A percentile compares a stretch with the other conserved stretches of the same genome.
Conservation (phyloP, 306 rosid genomes). For the Carpinus fangiana region DNA sequence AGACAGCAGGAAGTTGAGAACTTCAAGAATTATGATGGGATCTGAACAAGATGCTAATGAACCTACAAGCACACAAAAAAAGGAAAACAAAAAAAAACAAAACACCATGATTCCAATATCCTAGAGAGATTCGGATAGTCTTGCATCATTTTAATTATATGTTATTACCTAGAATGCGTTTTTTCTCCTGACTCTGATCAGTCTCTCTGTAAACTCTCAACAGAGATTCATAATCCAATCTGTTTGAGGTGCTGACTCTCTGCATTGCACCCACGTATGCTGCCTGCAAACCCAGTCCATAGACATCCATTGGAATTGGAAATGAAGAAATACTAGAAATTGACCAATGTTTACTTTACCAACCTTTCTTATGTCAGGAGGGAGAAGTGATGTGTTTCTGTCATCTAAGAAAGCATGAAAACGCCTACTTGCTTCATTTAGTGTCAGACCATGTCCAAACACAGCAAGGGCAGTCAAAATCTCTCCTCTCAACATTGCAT, state of each 20-base stretch:
- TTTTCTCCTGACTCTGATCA: slow-evolving; percentile 89
- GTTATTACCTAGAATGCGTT: slow-evolving; percentile 73
- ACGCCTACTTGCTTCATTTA: slow-evolving; percentile 77
- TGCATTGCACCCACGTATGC: slow-evolving; percentile 80
- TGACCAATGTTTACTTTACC: slow-evolving; percentile 23
- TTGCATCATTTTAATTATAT: not conserved
- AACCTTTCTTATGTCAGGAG: slow-evolving; percentile 91
- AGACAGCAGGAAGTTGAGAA: slow-evolving; percentile 46
- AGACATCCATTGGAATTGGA: slow-evolving; percentile 26
- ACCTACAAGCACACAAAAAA: slow-evolving; percentile 25
- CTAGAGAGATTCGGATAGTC: not conserved
- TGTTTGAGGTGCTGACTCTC: slow-evolving; percentile 52
- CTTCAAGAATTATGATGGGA: slow-evolving; percentile 46
- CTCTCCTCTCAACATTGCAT: slow-evolving; percentile 96
- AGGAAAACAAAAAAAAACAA: not conserved
- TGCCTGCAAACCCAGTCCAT: slow-evolving; percentile 62
- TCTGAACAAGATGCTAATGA: slow-evolving; percentile 46
- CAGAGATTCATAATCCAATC: slow-evolving; percentile 69
- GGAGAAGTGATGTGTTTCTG: slow-evolving; percentile 79
- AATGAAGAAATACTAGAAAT: slow-evolving; percentile 8
- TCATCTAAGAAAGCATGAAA: slow-evolving; percentile 72
- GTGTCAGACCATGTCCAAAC: slow-evolving; percentile 71
- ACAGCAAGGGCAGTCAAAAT: slow-evolving; percentile 73
- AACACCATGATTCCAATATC: slow-evolving; percentile 2
- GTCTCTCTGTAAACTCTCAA: slow-evolving; percentile 77